Evolutionary conservation across 1,284 basidiomycete species (phyloP).

Genomic region (Apiotrichum laibachii): DNA sequence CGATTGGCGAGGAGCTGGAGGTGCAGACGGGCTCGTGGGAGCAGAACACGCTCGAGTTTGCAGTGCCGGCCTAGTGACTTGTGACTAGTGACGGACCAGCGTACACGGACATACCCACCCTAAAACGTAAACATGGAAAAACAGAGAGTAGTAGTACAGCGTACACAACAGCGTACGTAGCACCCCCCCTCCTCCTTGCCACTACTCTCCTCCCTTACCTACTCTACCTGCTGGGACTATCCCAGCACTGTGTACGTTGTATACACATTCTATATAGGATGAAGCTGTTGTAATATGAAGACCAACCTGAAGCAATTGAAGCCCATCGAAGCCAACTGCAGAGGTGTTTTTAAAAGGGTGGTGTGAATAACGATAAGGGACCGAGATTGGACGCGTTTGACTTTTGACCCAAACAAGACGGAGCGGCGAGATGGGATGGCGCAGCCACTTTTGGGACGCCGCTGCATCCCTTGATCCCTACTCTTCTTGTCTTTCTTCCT

Average conservation of each 20-base stretch:
- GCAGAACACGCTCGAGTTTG: constrained; percentile 1
- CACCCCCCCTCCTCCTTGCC: background rate
- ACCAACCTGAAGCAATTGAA: background rate
- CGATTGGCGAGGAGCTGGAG: constrained; percentile 3
- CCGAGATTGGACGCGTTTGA: constrained; percentile 9
- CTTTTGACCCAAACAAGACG: constrained; percentile 1
- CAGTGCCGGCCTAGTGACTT: background rate
- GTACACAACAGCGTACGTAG: no score
- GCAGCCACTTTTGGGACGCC: no score
- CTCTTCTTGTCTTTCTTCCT: background rate
- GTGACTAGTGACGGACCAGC: background rate
- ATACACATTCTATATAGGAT: background rate
- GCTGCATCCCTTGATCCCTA: background rate
- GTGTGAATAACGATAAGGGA: background rate
- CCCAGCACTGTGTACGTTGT: background rate
- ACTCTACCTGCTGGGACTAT: background rate
- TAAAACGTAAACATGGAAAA: background rate
- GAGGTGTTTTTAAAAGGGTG: background rate
- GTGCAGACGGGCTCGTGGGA: constrained; percentile 8
- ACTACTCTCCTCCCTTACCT: background rate
- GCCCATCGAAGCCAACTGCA: background rate
- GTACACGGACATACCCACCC: background rate
- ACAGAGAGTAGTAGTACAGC: no score
- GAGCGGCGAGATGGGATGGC: background rate
- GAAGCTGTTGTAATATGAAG: constrained; percentile 2